Percentiles rank a stretch among this genome's conserved stretches.
These are phyloP conservation scores for Capsicum pubescens DNA, from an alignment of 257 asterid genomes.

Conservation along the genomic window DNA sequence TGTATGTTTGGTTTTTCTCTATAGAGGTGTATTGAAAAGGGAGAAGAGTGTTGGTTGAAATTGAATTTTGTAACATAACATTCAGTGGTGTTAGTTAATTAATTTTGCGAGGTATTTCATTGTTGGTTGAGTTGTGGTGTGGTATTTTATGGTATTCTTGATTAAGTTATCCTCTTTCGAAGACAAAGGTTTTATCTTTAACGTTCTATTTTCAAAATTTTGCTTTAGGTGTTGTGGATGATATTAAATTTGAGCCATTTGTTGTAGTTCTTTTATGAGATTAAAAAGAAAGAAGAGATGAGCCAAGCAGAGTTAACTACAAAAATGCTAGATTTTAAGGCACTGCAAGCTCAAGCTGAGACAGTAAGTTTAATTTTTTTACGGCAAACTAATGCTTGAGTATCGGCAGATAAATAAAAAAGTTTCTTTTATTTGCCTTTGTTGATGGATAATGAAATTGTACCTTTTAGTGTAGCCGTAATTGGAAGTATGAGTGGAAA, in stretches of 20 bases:
- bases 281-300: conserved; percentile 75
- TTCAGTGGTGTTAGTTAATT: neutral
- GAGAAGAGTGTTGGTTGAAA: neutral
- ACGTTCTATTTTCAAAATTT: neutral
- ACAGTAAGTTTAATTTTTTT: conserved; percentile 52
- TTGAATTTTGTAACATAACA: conserved; percentile 7
- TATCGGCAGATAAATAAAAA: neutral
- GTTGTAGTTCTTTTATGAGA: conserved; percentile 61
- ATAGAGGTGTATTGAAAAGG: neutral
- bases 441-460: neutral
- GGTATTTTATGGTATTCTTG: neutral
- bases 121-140: neutral
- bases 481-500: neutral
- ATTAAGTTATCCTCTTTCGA: neutral
- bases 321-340: conserved; percentile 69
- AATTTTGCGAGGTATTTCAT: neutral
- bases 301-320: conserved; percentile 60
- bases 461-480: neutral
- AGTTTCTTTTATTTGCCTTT: neutral
- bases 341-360: conserved; percentile 81
- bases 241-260: conserved; percentile 26
- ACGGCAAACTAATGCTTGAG: neutral
- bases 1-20: neutral
- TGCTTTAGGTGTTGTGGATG: neutral
- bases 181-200: neutral